Evolutionary conservation across 2,329 filamentous ascomycete genomes (phyloP).

Genomic region (Arthroderma sp.): DNA sequence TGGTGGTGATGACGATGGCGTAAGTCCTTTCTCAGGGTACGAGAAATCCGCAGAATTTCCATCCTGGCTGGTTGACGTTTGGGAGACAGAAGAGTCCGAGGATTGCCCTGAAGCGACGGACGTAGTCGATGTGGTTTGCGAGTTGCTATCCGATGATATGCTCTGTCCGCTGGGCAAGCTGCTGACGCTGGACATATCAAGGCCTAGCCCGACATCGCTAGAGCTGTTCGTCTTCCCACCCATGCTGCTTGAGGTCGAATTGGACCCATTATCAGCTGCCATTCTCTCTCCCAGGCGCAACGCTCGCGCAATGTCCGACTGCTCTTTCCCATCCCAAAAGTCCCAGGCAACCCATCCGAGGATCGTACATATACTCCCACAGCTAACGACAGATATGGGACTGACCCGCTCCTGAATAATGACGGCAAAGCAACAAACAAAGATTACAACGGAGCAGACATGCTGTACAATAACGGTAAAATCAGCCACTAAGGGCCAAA

Average conservation of each 20-base stretch:
- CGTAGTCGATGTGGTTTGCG: constrained; percentile 41
- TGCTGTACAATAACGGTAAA: constrained; percentile 96
- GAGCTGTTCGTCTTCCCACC: constrained; percentile 18
- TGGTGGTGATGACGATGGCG: no score
- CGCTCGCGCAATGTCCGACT: constrained; percentile 32
- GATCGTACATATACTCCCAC: constrained; percentile 69
- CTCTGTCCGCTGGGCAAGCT: constrained; percentile 18
- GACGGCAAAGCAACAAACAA: constrained; percentile 82
- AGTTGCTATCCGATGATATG: constrained; percentile 27
- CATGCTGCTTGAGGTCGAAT: not conserved
- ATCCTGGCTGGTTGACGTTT: constrained; percentile 6
- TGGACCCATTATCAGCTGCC: constrained; percentile 1
- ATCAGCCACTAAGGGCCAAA: constrained; percentile 91
- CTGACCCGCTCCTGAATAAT: constrained; percentile 82
- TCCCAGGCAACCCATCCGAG: constrained; percentile 88
- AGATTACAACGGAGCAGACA: constrained; percentile 86
- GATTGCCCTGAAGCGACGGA: constrained; percentile 39
- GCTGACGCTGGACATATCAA: constrained; percentile 24
- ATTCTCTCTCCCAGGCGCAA: constrained; percentile 16
- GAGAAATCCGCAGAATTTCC: no score
- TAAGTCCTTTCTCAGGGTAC: no score
- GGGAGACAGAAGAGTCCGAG: constrained; percentile 16
- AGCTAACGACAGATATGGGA: constrained; percentile 75
- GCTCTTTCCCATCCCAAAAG: constrained; percentile 66
- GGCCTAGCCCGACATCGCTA: constrained; percentile 31